Evolutionary conservation across 805 yeast species (phyloP), one percentile per base, ranked within the genome.

Genomic region (Cyberlindnera subsufficiens): DNA sequence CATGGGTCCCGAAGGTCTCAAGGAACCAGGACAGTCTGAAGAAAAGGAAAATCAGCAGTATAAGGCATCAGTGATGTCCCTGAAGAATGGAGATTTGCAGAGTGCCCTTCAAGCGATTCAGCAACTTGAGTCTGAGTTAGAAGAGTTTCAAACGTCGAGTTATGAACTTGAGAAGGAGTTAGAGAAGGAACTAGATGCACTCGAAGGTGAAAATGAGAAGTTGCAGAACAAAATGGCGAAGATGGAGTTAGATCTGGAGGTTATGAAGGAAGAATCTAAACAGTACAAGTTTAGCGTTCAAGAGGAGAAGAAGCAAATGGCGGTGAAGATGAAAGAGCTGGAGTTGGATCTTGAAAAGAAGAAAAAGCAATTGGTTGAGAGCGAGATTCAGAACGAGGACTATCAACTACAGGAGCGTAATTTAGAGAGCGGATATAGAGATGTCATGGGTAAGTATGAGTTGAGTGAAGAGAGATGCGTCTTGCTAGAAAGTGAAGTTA

Each of bases 81-180:
- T 54, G 32, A 56, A 51, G 35, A 54, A 57, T 20, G 52, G 52
- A 39, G 56, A 60, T 42, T 58, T 56, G 29, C 49, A 58, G 36
- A 52, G 59, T 37, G 66, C 66, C 1, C 38, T 62, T 8, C 64
- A 59, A 30, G 69, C 69, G 38, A 64, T 71, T 16, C 61, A 59
- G 25, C 67, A 66, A 49, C 59, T 71, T 13, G 73, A 68, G 50
- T 49, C 48, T 6, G 75, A 71, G 48, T 52, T 72, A 16, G 58
- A 54, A 17, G 77, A 72, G 48, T 69, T 72, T 43, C 69, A 68
- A 44, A 58, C 53, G 18, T 66, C 74, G 6, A 67, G 73, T 35
- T 57, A 62, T 38, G 77, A 71, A 47, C 56, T 72, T 32, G 77
- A 72, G 50, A 58, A 55, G 32, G 77, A 70, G 41, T 55, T 72